Evolutionary conservation across 352 stramenopile genomes (phyloP).

Genomic region (Phytophthora vignae): DNA sequence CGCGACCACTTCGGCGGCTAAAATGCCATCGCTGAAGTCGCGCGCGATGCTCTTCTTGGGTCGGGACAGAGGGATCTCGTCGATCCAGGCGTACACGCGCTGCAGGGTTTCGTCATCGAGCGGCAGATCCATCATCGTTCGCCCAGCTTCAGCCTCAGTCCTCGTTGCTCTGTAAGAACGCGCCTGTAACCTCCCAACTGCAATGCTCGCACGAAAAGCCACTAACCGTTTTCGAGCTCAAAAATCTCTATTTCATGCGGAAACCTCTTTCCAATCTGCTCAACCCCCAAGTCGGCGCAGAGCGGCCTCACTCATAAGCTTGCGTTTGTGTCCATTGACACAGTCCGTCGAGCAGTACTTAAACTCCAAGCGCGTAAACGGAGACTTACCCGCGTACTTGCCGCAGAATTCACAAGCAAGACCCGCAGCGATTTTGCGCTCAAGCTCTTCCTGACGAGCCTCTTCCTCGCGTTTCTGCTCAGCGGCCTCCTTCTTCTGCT

Average conservation of each 20-base stretch:
- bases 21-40: slow-evolving; percentile 96
- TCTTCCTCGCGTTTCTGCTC: slow-evolving; percentile 81
- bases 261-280: slow-evolving; percentile 13
- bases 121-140: slow-evolving; percentile 54
- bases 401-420: slow-evolving; percentile 82
- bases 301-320: slow-evolving; percentile 94
- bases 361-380: slow-evolving; percentile 93
- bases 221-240: slow-evolving; percentile 31
- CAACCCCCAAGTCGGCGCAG: slow-evolving; percentile 76
- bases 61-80: slow-evolving; percentile 94
- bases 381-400: slow-evolving; percentile 86
- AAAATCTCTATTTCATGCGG: slow-evolving; percentile 26
- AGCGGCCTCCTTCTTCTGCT: slow-evolving; percentile 80
- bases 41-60: slow-evolving; percentile 96
- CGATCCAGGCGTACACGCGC: slow-evolving; percentile 96
- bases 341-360: slow-evolving; percentile 95
- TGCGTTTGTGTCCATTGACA: slow-evolving; percentile 92
- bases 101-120: slow-evolving; percentile 93
- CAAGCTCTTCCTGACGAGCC: slow-evolving; percentile 58
- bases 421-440: slow-evolving; percentile 80
- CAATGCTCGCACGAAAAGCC: slow-evolving; percentile 40
- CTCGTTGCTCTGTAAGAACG: neutral
- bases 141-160: slow-evolving; percentile 1
- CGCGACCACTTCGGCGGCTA: slow-evolving; percentile 91
- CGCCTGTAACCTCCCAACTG: neutral